Evolutionary conservation across 2,329 filamentous ascomycete genomes (phyloP), one percentile per base, ranked within the genome.

Genomic region (Nemania sp.): DNA sequence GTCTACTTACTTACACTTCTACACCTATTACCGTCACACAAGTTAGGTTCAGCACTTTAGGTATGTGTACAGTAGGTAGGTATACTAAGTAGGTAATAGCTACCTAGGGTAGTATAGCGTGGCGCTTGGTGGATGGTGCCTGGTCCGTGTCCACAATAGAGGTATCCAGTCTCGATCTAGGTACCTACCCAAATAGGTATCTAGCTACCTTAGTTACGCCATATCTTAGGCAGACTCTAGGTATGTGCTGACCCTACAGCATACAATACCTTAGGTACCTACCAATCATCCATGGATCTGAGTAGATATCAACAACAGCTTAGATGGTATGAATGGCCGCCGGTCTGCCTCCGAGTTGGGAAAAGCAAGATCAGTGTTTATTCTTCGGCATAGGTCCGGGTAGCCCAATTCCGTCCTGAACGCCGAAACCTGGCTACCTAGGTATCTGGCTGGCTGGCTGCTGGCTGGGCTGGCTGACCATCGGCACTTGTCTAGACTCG

Each of bases 401-500:
- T 22, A 60, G 60, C 61, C 64, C 45, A 53, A 57, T 62, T 47
- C 55, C 51, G 62, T 54, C 60, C 58, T 43, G 41, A 64, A 67
- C 67, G 54, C 54, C 54, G 59, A 60, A 49, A 32, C n/a, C 27
- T 53, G 22, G 32, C 29, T 55, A 32, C 29, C 29, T 32, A 32
- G 4, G 5, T 32, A 8, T 4, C 29, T 32, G 29, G 29, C 29
- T 32, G 51, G 8, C 20, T 20, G n/a, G 8, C 10, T 11, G 51
- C 47, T 62, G 58, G 68, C 68, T 67, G 66, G 67, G 65, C n/a
- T 51, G 41, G 41, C 41, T 45, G 41, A 18, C 41, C 68, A 70
- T 73, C 70, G 71, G 72, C 68, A 70, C 70, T 71, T 72, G 58
- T 66, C 62, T 56, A 57, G 63, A 70, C 70, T 64, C 66, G 69